Evolutionary conservation across 768 basidiomycete species (phyloP).

Genomic region (Holtermannia corniformis): DNA sequence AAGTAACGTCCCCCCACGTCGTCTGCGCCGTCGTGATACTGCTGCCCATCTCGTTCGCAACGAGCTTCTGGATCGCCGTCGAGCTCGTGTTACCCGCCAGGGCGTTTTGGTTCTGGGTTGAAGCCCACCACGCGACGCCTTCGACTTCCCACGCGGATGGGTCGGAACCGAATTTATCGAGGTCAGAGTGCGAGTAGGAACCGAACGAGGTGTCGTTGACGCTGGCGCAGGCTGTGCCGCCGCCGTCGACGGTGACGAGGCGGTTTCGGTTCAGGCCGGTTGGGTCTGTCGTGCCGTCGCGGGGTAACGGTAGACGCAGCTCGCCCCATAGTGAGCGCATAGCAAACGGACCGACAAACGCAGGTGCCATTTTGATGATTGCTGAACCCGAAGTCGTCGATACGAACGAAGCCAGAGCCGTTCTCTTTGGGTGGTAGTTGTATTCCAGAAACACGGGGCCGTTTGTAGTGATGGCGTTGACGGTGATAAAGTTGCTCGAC

Average conservation of each 20-base stretch:
- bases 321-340: constrained; percentile 24
- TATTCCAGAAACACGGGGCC: constrained; percentile 27
- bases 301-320: constrained; percentile 17
- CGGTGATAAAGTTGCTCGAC: constrained; percentile 17
- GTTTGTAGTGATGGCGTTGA: constrained; percentile 26
- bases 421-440: constrained; percentile 23
- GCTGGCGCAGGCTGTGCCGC: background rate
- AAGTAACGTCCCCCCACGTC: background rate
- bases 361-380: constrained; percentile 23
- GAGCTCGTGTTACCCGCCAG: background rate
- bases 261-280: constrained; percentile 10
- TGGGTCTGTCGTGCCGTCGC: constrained; percentile 17
- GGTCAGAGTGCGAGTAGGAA: background rate
- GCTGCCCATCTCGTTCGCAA: background rate
- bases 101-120: background rate
- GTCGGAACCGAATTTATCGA: background rate
- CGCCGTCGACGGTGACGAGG: constrained; percentile 3
- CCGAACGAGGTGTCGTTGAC: background rate
- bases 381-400: constrained; percentile 27
- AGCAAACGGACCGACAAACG: constrained; percentile 33
- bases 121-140: background rate
- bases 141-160: background rate
- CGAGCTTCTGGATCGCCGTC: background rate
- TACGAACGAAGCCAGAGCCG: constrained; percentile 18
- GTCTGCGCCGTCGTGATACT: background rate